Conservation (phyloP, 441 rosid genomes). For the Biscutella auriculata region DNA sequence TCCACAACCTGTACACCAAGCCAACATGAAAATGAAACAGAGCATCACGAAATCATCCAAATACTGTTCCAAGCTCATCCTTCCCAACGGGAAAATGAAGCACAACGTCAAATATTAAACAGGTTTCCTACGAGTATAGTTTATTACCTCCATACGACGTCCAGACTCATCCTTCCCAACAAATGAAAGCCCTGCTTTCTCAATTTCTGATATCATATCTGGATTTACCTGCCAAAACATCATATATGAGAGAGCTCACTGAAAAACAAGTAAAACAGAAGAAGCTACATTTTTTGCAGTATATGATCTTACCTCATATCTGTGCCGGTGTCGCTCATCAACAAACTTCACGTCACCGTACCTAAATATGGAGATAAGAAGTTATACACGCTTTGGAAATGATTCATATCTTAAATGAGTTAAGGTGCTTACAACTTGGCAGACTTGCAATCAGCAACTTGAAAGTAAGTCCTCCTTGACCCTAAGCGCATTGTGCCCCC, state of each 20-base stretch:
- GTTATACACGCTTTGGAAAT: background rate
- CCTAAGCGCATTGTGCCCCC: slow-evolving; percentile 95
- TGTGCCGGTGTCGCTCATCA: slow-evolving; percentile 88
- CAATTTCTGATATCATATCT: slow-evolving; percentile 55
- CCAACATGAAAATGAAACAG: slow-evolving; percentile 2
- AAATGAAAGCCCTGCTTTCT: slow-evolving; percentile 67
- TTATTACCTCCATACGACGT: slow-evolving; percentile 71
- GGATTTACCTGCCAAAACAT: slow-evolving; percentile 61
- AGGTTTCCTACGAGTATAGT: background rate
- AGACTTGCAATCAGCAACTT: slow-evolving; percentile 55
- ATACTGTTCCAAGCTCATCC: background rate
- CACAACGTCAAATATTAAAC: background rate
- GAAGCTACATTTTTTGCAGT: background rate
- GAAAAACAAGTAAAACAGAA: background rate
- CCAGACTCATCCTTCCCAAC: slow-evolving; percentile 86
- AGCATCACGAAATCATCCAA: background rate
- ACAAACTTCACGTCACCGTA: slow-evolving; percentile 54
- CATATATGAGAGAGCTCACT: background rate
- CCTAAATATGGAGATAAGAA: slow-evolving; percentile 24
- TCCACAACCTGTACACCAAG: slow-evolving; percentile 56
- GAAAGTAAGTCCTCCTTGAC: slow-evolving; percentile 73
- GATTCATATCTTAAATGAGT: background rate
- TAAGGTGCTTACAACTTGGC: slow-evolving; percentile 53
- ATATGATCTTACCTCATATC: slow-evolving; percentile 60
- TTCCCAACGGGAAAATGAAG: too few species aligned